Evolutionary conservation across 208 protist species (phyloP), one percentile per base, ranked within the genome.

Genomic region (Entamoeba invadens): DNA sequence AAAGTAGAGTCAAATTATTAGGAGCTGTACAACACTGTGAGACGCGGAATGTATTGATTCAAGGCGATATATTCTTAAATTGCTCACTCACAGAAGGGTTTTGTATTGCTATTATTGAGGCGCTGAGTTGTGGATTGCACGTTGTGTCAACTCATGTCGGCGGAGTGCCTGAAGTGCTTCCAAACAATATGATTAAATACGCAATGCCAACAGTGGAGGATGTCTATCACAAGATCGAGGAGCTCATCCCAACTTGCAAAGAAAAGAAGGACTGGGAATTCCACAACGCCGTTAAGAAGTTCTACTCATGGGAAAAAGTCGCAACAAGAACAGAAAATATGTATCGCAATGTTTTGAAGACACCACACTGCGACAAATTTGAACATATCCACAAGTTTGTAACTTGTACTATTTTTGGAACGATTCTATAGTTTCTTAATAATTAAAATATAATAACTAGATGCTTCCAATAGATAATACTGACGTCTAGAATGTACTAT

Each of bases 41-140:
- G 44, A 94, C 95, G 16, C 93, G 92, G 3, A 14, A 44, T 95
- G 97, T 99, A 51, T 95, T 99, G 21, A 97, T 97, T 77, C 96
- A 97, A 77, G 98, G 98, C 8, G 97, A 99, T 94, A 98, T 99
- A 45, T 99, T 99, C 95, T 94, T 99, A 10, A 99, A 99, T 95
- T 98, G 97, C 91, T 98, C 97, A 77, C 94, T 99, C 44, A 99
- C 98, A 1, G 98, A 99, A 94, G 98, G 98, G 6, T 99, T 99
- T 94, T 99, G 98, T 95, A 99, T 99, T 94, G 98, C 98, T 0
- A 98, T 99, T 92, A 97, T 99, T 44, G 98, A 99, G 95, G 98
- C 98, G 1, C 46, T 45, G 35, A 44, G 35, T 51, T 94, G 92
- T 47, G 93, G 93, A 35, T 68, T 38, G 38, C 38, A 45, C 6